phyloP scores from a whole-genome alignment of 2,329 filamentous ascomycete genomes.

The Stachybotrys elegans region DNA sequence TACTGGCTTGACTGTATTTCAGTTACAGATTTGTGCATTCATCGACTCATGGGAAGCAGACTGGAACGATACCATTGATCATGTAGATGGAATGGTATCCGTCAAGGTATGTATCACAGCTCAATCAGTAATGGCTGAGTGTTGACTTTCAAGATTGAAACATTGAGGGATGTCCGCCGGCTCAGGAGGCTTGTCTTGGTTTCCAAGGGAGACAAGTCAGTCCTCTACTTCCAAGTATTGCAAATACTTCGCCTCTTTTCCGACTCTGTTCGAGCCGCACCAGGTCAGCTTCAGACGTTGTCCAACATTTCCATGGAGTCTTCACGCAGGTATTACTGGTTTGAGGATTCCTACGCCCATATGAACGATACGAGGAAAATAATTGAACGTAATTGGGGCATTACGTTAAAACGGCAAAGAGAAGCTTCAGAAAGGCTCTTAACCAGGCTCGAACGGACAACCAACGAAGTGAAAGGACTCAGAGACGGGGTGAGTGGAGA shows the following conservation, averaged over 20 bases:
- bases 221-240: neutral
- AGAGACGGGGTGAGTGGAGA: neutral
- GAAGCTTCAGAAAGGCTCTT: neutral
- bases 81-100: neutral
- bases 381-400: neutral
- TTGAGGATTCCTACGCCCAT: neutral
- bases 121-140: neutral
- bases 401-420: neutral
- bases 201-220: neutral
- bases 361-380: neutral
- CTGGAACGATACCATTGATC: neutral
- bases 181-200: neutral
- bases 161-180: neutral
- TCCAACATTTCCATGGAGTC: neutral
- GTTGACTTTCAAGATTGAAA: neutral
- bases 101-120: neutral
- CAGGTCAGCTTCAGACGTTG: neutral
- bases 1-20: neutral
- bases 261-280: neutral
- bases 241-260: neutral
- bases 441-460: neutral
- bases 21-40: neutral
- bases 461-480: neutral
- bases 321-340: neutral
- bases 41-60: neutral